Base-by-base conservation (phyloP, 768 basidiomycete species). In the Paxillus ammoniavirescens region DNA sequence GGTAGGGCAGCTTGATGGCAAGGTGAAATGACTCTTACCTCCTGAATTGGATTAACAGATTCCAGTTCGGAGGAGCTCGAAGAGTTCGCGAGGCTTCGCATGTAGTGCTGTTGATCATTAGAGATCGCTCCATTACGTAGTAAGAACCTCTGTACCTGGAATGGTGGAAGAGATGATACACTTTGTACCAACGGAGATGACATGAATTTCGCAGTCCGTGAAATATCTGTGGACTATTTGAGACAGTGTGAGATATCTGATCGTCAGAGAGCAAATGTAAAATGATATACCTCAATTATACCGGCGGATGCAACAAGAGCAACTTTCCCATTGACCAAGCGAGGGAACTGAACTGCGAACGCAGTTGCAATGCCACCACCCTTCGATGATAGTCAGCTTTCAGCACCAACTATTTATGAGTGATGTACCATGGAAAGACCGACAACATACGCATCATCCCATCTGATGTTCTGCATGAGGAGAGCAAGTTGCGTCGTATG, bases 401-500 rank as follows among this genome's bases (percentile, higher is more conserved):
- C 42, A 5, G 47, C n/a, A 36, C n/a, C 2, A 35, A 48, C 53
- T 47, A 17, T 9, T 26, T 55, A 76, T 35, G 10, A 7, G 14
- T 5, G 44, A 47, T 51, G 12, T 50, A 84, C 88, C 91, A 93
- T 92, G 18, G 89, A 91, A 14, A 90, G 72, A 13, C 88, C 90
- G 0, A 80, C 80, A 37, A 92, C 68, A 49, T 78, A 71, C 0
- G 86, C 83, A 56, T 81, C 79, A 9, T 80, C 75, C 89, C 90
- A 93, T 49, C 75, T 78, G 43, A 91, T 67, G 57, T 91, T 82
- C 57, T 92, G 90, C 78, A 93, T 80, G 46, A 93, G 79, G 6
- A 91, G 77, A 0, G 91, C 91, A n/a, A 93, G 84, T 61, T 92
- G 90, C 0, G 82, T 83, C 1, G 83, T 82, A 64, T 86, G 86